A percentile compares a stretch with the other conserved stretches of the same genome.
phyloP scores from a whole-genome alignment of 768 basidiomycete genomes.

The Russula compacta region DNA sequence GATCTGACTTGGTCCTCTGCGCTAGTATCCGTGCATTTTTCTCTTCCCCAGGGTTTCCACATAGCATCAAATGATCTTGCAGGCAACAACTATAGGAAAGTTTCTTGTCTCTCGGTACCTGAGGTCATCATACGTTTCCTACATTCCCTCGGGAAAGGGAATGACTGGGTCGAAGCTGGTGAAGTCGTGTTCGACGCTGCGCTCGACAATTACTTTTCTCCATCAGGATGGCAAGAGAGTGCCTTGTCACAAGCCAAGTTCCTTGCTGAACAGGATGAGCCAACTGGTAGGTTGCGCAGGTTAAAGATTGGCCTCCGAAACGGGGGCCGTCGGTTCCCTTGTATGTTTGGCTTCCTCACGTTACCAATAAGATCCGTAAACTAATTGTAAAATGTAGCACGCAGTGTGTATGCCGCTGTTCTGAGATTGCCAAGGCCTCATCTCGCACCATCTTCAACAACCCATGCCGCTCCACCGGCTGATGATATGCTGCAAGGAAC shows the following conservation, averaged over 20 bases:
- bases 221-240: conserved; percentile 42
- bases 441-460: not conserved
- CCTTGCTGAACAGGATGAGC: conserved; percentile 57
- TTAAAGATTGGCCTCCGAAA: conserved; percentile 33
- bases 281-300: conserved; percentile 52
- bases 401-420: not conserved
- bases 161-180: conserved; percentile 63
- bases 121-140: conserved; percentile 42
- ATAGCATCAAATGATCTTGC: conserved; percentile 71
- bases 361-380: not conserved
- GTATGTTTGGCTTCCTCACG: not conserved
- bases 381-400: conserved; percentile 1
- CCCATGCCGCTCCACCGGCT: not conserved
- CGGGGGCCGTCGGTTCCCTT: not conserved
- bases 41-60: conserved; percentile 49
- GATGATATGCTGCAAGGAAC: not conserved
- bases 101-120: conserved; percentile 53
- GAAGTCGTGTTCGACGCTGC: conserved; percentile 42
- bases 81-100: conserved; percentile 54
- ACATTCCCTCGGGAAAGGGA: conserved; percentile 29
- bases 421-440: conserved; percentile 11
- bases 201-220: conserved; percentile 63
- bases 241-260: conserved; percentile 54
- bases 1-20: conserved; percentile 49
- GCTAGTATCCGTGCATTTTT: conserved; percentile 44